phyloP scores from a whole-genome alignment of 192 early-diverging fungal genomes.

The Backusella circina region DNA sequence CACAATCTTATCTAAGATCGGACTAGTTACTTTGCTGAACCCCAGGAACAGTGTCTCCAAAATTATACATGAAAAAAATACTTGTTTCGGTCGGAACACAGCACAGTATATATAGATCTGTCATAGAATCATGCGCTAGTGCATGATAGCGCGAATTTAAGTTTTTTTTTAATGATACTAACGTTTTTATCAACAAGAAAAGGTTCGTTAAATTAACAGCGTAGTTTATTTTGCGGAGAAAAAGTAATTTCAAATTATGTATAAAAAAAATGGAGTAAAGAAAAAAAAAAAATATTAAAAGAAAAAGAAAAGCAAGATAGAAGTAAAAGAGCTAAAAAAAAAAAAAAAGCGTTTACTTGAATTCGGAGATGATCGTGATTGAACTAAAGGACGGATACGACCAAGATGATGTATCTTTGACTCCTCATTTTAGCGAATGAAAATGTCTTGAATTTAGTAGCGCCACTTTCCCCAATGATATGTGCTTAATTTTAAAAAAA shows the following conservation, averaged over 20 bases:
- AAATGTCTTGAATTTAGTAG: not conserved
- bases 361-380: conserved; percentile 2
- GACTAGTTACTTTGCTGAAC: not conserved
- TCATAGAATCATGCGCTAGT: not conserved
- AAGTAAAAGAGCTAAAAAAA: not conserved
- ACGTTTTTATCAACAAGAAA: not conserved
- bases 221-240: not conserved
- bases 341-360: not conserved
- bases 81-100: not conserved
- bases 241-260: not conserved
- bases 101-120: not conserved
- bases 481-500: not conserved
- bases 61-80: not conserved
- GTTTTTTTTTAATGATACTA: too few relatives aligned
- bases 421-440: not conserved
- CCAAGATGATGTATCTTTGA: not conserved
- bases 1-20: conserved; percentile 12
- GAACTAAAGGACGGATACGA: not conserved
- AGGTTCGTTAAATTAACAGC: not conserved
- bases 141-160: not conserved
- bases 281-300: not conserved
- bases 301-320: not conserved
- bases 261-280: not conserved
- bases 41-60: not conserved
- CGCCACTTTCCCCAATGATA: not conserved